Conservation (phyloP, 208 protist species). For the Crithidia mellificae region DNA sequence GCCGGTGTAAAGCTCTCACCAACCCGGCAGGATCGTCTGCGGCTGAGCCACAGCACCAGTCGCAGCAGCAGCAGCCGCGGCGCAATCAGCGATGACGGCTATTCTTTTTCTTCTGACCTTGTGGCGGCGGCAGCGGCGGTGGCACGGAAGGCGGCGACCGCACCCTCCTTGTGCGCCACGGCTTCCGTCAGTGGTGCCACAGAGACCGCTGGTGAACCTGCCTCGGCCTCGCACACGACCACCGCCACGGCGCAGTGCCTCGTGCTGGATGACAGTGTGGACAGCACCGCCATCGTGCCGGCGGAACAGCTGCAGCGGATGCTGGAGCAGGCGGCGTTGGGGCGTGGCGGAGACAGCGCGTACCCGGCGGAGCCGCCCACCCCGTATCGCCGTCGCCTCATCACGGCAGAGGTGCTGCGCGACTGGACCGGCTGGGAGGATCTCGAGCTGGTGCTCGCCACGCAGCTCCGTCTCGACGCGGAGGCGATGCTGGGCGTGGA, state of each 20-base stretch:
- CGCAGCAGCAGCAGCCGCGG: conserved; percentile 16
- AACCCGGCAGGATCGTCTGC: background rate
- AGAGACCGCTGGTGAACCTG: background rate
- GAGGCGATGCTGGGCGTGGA: conserved; percentile 60
- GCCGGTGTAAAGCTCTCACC: background rate
- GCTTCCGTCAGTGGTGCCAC: background rate
- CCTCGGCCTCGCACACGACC: background rate
- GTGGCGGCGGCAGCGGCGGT: background rate
- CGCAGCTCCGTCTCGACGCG: conserved; percentile 73
- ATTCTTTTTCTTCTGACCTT: conserved; percentile 7
- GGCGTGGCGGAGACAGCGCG: background rate
- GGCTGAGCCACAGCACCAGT: conserved; percentile 10
- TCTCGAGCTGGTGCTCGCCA: conserved; percentile 57
- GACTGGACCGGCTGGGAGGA: conserved; percentile 82
- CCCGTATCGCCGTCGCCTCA: conserved; percentile 29
- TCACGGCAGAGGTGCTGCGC: conserved; percentile 67
- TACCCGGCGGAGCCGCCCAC: conserved; percentile 1
- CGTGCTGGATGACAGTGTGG: conserved; percentile 18
- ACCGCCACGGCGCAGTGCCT: conserved; percentile 6
- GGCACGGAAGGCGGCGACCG: background rate
- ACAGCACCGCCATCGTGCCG: conserved; percentile 3
- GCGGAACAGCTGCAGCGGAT: conserved; percentile 15
- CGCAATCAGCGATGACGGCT: conserved; percentile 9
- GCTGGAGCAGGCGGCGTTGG: background rate
- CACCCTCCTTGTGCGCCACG: too few relatives aligned